Conservation (phyloP, 371 early-diverging fungal species). For the Mucor lusitanicus region DNA sequence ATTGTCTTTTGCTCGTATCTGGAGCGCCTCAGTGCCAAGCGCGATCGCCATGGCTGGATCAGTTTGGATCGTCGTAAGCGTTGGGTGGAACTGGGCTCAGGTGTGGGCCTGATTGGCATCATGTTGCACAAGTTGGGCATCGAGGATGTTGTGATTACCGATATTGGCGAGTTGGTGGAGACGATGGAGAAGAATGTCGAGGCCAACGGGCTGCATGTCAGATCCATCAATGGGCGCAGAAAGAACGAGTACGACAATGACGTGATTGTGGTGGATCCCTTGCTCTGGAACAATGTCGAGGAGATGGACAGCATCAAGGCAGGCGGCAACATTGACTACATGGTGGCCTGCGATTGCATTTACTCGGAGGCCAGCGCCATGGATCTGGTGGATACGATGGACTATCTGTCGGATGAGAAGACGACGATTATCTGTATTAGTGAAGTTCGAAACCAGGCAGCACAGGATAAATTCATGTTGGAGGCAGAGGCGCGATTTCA, state of each 20-base stretch:
- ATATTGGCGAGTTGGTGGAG: conserved; percentile 45
- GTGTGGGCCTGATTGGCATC: conserved; percentile 54
- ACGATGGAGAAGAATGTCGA: conserved; percentile 50
- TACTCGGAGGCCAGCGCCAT: conserved; percentile 58
- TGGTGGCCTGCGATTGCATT: conserved; percentile 58
- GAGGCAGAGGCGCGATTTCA: conserved; percentile 41
- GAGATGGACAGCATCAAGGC: conserved; percentile 34
- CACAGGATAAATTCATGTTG: conserved; percentile 48
- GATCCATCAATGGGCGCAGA: conserved; percentile 41
- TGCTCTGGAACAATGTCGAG: conserved; percentile 49
- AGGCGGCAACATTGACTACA: conserved; percentile 47
- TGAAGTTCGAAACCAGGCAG: conserved; percentile 56
- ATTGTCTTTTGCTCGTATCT: conserved; percentile 52
- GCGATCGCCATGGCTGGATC: conserved; percentile 36
- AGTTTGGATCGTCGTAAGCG: conserved; percentile 41
- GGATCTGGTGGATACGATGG: conserved; percentile 53
- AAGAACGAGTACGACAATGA: conserved; percentile 33
- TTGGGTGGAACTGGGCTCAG: conserved; percentile 56
- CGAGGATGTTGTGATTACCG: conserved; percentile 47
- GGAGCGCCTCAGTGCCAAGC: conserved; percentile 25
- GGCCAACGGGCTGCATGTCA: conserved; percentile 35
- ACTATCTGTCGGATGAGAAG: conserved; percentile 28
- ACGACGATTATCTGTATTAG: conserved; percentile 53
- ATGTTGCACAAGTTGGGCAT: conserved; percentile 50
- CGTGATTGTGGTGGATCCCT: conserved; percentile 34